Evolutionary conservation across 106 monocot species (phyloP), one percentile per base, ranked within the genome.

Genomic region (Amphibolis antarctica): DNA sequence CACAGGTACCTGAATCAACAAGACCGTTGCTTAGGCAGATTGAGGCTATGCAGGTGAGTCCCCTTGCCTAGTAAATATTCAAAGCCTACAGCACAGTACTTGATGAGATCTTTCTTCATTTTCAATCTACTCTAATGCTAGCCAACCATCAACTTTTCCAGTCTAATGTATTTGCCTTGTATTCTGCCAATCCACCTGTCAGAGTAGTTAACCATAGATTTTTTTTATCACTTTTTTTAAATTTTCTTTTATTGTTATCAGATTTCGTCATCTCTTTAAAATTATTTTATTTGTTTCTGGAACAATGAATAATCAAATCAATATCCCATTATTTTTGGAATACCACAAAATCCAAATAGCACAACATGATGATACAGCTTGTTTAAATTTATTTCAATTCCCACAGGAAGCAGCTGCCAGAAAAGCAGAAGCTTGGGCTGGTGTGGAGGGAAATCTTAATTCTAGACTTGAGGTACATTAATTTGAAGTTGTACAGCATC

Each of bases 1-100:
- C 90, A 47, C 83, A 96, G 80, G 90, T 96, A 67, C 90, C 90
- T 42, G 96, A 96, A 50, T 96, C 96, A 46, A 96, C 96, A 52
- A 78, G 90, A 61, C 96, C 96, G 58, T 80, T 96, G 26, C 60
- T 96, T 56, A 84, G 96, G 71, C 96, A 96, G 68, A 96, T 96
- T 67, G 96, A 96, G 85, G 89, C 90, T 19, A 90, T 96, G 82
- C 96, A 96, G 96, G 96, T 96, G 43, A 61, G 20, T 36, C 42
- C 23, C 22, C n/a, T 61, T 61, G 43, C 22, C 23, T 13, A 9
- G 30, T 61, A 24, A 64, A 47, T 27, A 15, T 36, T 29, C 30
- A 28, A 59, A 15, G 9, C 44, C 23, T 20, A 62, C 22, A 43
- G 15, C 11, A 44, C 22, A 5, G 3, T 55, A 14, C 17, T 4